Base-by-base conservation (phyloP, 352 stramenopile genomes). In the Phytophthora boehmeriae region DNA sequence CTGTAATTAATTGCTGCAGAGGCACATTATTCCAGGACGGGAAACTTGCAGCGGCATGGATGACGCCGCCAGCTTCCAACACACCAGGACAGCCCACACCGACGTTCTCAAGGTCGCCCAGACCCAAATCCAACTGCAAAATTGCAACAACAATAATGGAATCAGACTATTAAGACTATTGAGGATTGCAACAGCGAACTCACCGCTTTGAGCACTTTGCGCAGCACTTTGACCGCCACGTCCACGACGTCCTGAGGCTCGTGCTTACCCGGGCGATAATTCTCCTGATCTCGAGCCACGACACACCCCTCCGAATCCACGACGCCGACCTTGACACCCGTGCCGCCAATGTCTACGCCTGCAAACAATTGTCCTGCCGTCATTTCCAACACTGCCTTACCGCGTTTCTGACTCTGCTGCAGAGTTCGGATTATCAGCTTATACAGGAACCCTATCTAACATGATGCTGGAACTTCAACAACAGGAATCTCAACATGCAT, bases 301-400 rank as follows among this genome's bases (percentile, higher is more conserved):
- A 93, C 68, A 42, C 52, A 58, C 1, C 86, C 86, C 6, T 79
- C 58, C 11, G 57, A 54, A 16, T 62, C 68, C 19, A 93, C 85
- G 39, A 95, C 32, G 17, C 84, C 84, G 23, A 89, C 73, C 49
- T 93, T 95, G 36, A 93, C 77, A 63, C 73, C 86, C 28, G 83
- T 76, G 56, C 79, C 84, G 48, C 83, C 86, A 53, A 93, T 88
- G 54, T 95, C 86, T 22, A 93, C 68, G 43, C 84, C 86, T 30
- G 75, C 75, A 44, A 83, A 76, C 61, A 88, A n/a, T 61, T 44
- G 63, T 17, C 13, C 19, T 46, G 35, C 62, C 17, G 54, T 70
- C 62, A 70, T 70, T 39, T 22, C 6, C 25, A 30, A 30, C 6
- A 30, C n/a, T 44, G 36, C 9, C n/a, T n/a, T n/a, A 22, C 6